Conservation (phyloP, 208 protist species). For the Entamoeba invadens region DNA sequence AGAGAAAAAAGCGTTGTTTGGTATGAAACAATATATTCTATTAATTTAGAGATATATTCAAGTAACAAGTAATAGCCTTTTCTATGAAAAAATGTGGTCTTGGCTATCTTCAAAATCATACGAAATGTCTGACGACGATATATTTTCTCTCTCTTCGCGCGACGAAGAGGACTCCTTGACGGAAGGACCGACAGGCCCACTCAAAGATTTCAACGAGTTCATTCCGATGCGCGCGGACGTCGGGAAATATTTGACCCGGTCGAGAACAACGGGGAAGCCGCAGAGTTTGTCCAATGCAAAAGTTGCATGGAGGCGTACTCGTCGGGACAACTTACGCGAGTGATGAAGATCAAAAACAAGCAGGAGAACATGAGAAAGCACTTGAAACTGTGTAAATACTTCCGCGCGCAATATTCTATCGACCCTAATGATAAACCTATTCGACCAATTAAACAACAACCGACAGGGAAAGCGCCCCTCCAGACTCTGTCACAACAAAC, state of each 20-base stretch:
- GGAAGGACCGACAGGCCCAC: neutral
- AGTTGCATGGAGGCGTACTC: neutral
- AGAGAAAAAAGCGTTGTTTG: too few relatives aligned
- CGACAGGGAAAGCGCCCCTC: too few relatives aligned
- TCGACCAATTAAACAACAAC: too few relatives aligned
- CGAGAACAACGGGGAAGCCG: neutral
- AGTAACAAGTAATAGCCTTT: too few relatives aligned
- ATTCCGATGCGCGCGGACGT: neutral
- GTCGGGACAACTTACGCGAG: neutral
- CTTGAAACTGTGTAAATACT: neutral
- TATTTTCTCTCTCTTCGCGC: too few relatives aligned
- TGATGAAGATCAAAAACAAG: neutral
- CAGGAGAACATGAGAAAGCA: neutral
- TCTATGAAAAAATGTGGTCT: too few relatives aligned
- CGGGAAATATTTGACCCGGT: neutral
- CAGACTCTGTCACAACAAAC: too few relatives aligned
- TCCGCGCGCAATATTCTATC: neutral
- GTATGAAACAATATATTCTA: too few relatives aligned
- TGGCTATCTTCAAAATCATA: too few relatives aligned
- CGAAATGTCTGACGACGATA: too few relatives aligned
- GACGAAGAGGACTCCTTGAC: too few relatives aligned
- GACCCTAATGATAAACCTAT: neutral
- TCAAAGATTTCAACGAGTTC: neutral
- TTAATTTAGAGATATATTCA: too few relatives aligned
- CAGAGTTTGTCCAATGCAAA: neutral